Conservation (phyloP, 208 protist genomes). For the Lotmaria passim region DNA sequence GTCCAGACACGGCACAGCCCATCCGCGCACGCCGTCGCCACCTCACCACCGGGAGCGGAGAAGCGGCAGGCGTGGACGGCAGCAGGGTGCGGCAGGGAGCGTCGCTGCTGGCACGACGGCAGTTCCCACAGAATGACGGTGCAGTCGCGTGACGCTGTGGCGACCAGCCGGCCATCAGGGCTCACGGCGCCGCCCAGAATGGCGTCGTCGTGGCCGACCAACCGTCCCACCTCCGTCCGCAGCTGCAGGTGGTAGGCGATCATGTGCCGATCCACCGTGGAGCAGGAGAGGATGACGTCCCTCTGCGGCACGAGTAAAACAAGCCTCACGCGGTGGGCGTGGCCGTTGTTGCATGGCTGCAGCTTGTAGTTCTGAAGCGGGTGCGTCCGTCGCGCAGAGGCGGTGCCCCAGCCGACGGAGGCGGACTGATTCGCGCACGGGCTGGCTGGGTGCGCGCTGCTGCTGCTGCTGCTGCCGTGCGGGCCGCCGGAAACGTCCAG, state of each 20-base stretch:
- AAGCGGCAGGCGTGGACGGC: conserved; percentile 36
- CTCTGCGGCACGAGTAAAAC: conserved; percentile 20
- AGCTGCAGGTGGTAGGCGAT: conserved; percentile 31
- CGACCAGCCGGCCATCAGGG: conserved; percentile 28
- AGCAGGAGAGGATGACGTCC: conserved; percentile 35
- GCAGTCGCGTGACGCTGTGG: conserved; percentile 37
- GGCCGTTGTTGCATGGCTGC: conserved; percentile 20
- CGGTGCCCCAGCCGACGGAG: not conserved
- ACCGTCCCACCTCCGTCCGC: conserved; percentile 19
- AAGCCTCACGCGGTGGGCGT: conserved; percentile 23
- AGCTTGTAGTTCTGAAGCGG: conserved; percentile 15
- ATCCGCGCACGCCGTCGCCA: conserved; percentile 40
- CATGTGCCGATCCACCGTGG: conserved; percentile 20
- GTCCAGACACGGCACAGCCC: conserved; percentile 39
- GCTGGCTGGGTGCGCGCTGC: not conserved
- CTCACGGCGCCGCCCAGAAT: conserved; percentile 34
- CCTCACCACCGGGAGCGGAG: conserved; percentile 5
- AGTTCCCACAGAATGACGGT: conserved; percentile 39
- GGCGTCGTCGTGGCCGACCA: conserved; percentile 32
- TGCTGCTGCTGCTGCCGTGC: not conserved
- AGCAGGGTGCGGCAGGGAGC: conserved; percentile 36
- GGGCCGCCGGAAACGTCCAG: not conserved
- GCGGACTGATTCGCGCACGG: not conserved
- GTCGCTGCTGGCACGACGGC: conserved; percentile 35
- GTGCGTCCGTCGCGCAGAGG: not conserved